Conservation (phyloP, 1,284 basidiomycete species). For the Retiboletus flavoniger region DNA sequence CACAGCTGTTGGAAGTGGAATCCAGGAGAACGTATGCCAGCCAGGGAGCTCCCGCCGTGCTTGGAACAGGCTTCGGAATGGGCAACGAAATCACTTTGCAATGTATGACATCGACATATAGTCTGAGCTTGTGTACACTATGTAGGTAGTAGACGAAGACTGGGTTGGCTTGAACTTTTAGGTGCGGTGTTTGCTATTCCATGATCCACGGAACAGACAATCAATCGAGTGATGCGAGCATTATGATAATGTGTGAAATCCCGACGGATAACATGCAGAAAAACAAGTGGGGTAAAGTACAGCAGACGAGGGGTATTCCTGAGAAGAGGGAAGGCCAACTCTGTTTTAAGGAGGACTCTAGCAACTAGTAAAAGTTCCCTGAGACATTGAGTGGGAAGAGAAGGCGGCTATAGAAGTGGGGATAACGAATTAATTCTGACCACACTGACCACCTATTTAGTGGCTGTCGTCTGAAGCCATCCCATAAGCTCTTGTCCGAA, state of each 20-base stretch:
- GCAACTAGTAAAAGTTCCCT: slow-evolving; percentile 29
- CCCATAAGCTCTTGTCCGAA: slow-evolving; percentile 40
- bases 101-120: background rate
- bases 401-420: slow-evolving; percentile 4
- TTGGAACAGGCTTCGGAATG: slow-evolving; percentile 13
- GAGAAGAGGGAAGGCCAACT: slow-evolving; percentile 38
- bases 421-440: slow-evolving; percentile 12
- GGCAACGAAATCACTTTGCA: background rate
- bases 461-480: slow-evolving; percentile 44
- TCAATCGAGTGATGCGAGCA: slow-evolving; percentile 44
- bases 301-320: slow-evolving; percentile 42
- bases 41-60: slow-evolving; percentile 13
- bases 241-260: slow-evolving; percentile 37
- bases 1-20: slow-evolving; percentile 44
- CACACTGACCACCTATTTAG: slow-evolving; percentile 39
- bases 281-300: slow-evolving; percentile 41
- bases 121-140: slow-evolving; percentile 6
- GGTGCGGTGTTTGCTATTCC: slow-evolving; percentile 3
- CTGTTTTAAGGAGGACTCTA: slow-evolving; percentile 29
- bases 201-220: slow-evolving; percentile 17
- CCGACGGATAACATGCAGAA: slow-evolving; percentile 36
- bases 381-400: slow-evolving; percentile 14
- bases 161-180: background rate
- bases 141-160: background rate
- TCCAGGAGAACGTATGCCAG: slow-evolving; percentile 22